Evolutionary conservation across 371 early-diverging fungal species (phyloP).

Genomic region (Rhizopus arrhizus): DNA sequence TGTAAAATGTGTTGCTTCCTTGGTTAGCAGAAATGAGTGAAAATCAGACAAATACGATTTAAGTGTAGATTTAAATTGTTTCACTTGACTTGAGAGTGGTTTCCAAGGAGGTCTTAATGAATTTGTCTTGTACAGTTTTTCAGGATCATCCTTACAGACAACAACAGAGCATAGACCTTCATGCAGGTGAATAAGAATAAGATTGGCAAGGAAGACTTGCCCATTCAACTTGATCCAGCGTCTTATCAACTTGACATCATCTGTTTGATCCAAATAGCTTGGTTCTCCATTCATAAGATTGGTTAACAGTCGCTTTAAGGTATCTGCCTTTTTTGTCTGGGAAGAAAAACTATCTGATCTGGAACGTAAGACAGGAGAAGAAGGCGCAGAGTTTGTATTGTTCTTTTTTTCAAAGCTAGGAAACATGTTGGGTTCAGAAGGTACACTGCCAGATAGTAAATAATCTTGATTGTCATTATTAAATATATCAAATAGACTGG

Average conservation of each 20-base stretch:
- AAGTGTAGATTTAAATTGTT: constrained; percentile 29
- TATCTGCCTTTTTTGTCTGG: constrained; percentile 17
- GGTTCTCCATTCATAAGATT: constrained; percentile 32
- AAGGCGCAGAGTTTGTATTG: constrained; percentile 29
- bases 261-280: constrained; percentile 27
- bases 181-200: constrained; percentile 22
- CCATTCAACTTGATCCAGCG: constrained; percentile 37
- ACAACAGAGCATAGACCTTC: constrained; percentile 36
- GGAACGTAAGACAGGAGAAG: constrained; percentile 35
- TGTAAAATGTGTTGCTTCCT: constrained; percentile 51
- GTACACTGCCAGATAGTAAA: constrained; percentile 39
- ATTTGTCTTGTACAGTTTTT: constrained; percentile 14
- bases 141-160: constrained; percentile 35
- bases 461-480: constrained; percentile 12
- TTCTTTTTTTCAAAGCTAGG: background rate
- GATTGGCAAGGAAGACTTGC: constrained; percentile 24
- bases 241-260: constrained; percentile 35
- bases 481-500: constrained; percentile 18
- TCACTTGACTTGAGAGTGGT: constrained; percentile 26
- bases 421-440: constrained; percentile 26
- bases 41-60: constrained; percentile 37
- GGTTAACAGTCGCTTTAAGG: constrained; percentile 29
- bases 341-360: constrained; percentile 32
- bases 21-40: constrained; percentile 42
- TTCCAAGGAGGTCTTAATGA: constrained; percentile 17